These are phyloP conservation scores for Miscanthus sacchariflorus DNA, from an alignment of 202 grass and related monocot genomes.

Conservation along the genomic window DNA sequence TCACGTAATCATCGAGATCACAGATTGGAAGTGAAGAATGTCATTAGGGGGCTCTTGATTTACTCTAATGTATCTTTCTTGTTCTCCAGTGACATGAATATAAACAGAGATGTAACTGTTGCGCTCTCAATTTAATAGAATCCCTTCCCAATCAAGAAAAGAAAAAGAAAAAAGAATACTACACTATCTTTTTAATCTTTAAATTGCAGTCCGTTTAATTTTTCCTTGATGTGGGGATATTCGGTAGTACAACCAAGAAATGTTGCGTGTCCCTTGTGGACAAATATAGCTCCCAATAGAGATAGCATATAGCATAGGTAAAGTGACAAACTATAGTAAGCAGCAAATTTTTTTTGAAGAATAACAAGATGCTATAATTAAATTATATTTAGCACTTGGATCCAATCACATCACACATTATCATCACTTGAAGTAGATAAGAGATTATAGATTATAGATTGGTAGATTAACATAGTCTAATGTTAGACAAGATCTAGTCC, in stretches of 20 bases:
- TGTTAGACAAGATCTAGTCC: slow-evolving; percentile 31
- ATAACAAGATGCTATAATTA: neutral
- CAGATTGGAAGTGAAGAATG: too few species aligned
- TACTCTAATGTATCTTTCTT: too few species aligned
- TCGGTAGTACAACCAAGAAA: neutral
- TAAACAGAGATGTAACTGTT: too few species aligned
- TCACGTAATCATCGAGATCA: too few species aligned
- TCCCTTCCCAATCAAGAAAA: too few species aligned
- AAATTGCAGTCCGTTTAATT: neutral
- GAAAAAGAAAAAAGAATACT: neutral
- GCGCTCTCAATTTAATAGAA: too few species aligned
- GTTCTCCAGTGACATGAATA: too few species aligned
- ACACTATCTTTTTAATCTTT: neutral
- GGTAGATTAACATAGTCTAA: neutral
- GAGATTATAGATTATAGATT: slow-evolving; percentile 18
- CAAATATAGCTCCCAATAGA: neutral
- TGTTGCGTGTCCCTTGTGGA: neutral
- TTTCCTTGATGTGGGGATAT: neutral
- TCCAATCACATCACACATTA: neutral
- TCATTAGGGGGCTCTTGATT: too few species aligned
- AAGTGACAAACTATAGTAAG: neutral
- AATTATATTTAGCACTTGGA: neutral
- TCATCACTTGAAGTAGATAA: neutral
- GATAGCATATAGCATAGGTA: neutral
- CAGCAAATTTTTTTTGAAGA: neutral